A percentile compares a stretch with the other conserved stretches of the same genome.
Evolutionary conservation across 2,329 filamentous ascomycete species (phyloP).

Genomic region (Colletotrichum coccodes): DNA sequence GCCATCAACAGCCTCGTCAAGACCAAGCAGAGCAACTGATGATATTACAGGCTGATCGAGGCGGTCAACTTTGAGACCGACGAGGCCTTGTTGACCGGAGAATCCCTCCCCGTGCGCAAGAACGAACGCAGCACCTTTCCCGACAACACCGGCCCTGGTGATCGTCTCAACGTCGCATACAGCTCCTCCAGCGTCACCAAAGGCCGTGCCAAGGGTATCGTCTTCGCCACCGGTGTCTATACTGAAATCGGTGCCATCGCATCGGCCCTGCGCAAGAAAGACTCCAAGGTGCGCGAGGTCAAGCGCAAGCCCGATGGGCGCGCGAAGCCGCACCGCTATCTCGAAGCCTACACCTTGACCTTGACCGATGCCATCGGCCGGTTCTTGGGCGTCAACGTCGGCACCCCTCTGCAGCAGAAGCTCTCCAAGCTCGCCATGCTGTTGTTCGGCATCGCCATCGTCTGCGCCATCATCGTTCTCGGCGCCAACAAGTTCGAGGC

Average conservation of each 20-base stretch:
- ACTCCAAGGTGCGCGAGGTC: slow-evolving; percentile 60
- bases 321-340: slow-evolving; percentile 62
- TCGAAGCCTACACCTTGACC: slow-evolving; percentile 58
- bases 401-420: slow-evolving; percentile 76
- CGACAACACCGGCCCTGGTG: slow-evolving; percentile 65
- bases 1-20: neutral
- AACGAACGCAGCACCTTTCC: slow-evolving; percentile 58
- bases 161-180: slow-evolving; percentile 71
- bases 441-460: slow-evolving; percentile 73
- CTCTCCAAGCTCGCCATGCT: slow-evolving; percentile 74
- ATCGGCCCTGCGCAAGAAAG: slow-evolving; percentile 54
- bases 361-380: slow-evolving; percentile 66
- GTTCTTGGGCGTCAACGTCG: slow-evolving; percentile 75
- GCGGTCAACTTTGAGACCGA: slow-evolving; percentile 60
- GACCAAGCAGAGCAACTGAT: slow-evolving; percentile 5
- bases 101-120: slow-evolving; percentile 69
- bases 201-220: slow-evolving; percentile 68
- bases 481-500: slow-evolving; percentile 69
- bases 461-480: slow-evolving; percentile 76
- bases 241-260: slow-evolving; percentile 75
- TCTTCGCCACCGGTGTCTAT: slow-evolving; percentile 68
- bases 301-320: slow-evolving; percentile 63
- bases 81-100: slow-evolving; percentile 71
- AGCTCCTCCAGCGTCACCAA: slow-evolving; percentile 72
- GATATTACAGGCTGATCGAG: slow-evolving; percentile 51